Base-by-base conservation (phyloP, 2,329 filamentous ascomycete genomes). In the Dryadomyces sulphureus region DNA sequence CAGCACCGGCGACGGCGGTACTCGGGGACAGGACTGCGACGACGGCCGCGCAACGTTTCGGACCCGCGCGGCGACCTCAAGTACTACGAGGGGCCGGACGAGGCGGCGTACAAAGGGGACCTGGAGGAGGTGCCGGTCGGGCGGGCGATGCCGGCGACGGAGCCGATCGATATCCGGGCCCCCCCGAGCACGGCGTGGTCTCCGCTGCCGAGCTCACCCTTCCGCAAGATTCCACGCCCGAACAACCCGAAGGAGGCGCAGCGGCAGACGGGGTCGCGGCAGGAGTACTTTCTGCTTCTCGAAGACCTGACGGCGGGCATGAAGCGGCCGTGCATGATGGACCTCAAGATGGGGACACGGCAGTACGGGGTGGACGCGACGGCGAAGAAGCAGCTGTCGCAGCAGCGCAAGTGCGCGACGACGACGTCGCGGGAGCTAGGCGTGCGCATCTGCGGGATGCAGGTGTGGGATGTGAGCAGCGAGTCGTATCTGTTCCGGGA, bases 261-360 rank as follows among this genome's bases (percentile, higher is more conserved):
- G 56, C 73, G 71, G 11, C 72, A 75, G 55, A 65, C 64, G 14
- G 71, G 76, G 47, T 70, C 70, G 3, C 79, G 90, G 27, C 84
- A 94, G 5, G 86, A 95, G 56, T 94, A 90, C 59, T 98, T 98
- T 59, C 68, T 98, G 14, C 71, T 98, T 1, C 68, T 98, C 9
- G 92, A 98, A 62, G 92, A 98, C 60, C 73, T 98, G 41, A 98
- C 92, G 1, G 85, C 90, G 2, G 90, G 90, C 30, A 96, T 98
- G 92, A 89, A 87, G 59, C 80, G 84, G 43, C 92, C 92, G 5
- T 96, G 92, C 63, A 94, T 98, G 49, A 83, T 98, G 62, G 92
- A 98, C 59, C 70, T 98, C 51, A 98, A 98, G 61, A 98, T 98
- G 92, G 92, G 92, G 19, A 98, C 92, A 7, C 81, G 92, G 2